Base-by-base conservation (phyloP, 1,284 basidiomycete genomes). In the Malassezia restricta region DNA sequence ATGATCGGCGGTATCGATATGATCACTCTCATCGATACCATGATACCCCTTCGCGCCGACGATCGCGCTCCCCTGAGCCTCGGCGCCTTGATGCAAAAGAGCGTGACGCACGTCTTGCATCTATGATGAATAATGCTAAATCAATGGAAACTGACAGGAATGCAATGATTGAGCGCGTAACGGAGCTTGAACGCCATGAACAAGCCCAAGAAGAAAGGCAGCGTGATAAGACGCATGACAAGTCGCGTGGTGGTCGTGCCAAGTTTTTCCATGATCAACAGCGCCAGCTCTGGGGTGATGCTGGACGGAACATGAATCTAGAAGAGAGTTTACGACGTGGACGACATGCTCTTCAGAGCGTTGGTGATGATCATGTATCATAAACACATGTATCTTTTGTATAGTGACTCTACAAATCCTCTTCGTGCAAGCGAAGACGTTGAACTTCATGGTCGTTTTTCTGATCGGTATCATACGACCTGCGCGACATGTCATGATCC, bases 71-170 rank as follows among this genome's bases (percentile, higher is more conserved):
- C 27, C 39, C 38, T n/a, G 33, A 35, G 11, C 9, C 35, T 15
- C 37, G 50, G 46, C 38, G n/a, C 49, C 73, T 1, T 8, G 76
- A 77, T 41, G 33, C 33, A 35, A 79, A 81, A 1, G 82, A 84
- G 49, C 84, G 88, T 30, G 83, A 83, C 2, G 85, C 86, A 20
- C 82, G 84, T 30, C 78, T 95, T 15, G 88, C 86, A 0, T 85
- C 86, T 8, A 94, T 95, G 90, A 76, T 82, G 27, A 74, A 79
- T 1, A 81, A 84, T 58, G 90, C 90, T 1, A 73, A 76, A 27
- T 71, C 75, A 14, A 78, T 89, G 76, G 78, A 79, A 6, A n/a
- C 71, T 1, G 82, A 86, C 49, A 80, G 87, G n/a, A 47, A 43
- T 38, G 58, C 59, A 5, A 61, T 63, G 42, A 47, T 72, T 9